Evolutionary conservation across 768 basidiomycete genomes (phyloP).

Genomic region (Tulasnella calospora): DNA sequence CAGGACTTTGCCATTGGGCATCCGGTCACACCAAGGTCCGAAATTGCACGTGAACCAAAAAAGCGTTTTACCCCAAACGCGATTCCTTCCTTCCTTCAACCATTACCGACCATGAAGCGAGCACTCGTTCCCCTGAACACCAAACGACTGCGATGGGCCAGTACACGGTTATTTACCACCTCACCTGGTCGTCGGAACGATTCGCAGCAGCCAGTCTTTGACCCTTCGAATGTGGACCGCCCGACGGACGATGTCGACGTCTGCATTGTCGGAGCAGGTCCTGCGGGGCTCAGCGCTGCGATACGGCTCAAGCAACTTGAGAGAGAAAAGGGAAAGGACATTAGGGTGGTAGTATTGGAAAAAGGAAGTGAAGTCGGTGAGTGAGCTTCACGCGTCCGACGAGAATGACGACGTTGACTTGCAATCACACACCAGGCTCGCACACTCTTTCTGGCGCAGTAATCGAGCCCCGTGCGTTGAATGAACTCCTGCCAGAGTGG

Average conservation of each 20-base stretch:
- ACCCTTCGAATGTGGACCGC: constrained; percentile 65
- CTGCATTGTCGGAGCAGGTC: constrained; percentile 93
- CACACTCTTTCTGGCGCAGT: constrained; percentile 96
- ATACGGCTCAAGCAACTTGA: constrained; percentile 93
- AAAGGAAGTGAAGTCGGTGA: constrained; percentile 89
- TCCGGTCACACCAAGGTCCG: neutral
- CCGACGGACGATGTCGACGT: constrained; percentile 92
- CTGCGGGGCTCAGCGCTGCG: constrained; percentile 92
- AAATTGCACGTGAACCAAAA: constrained; percentile 7
- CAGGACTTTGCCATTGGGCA: neutral
- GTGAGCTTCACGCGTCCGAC: constrained; percentile 34
- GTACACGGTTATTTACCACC: neutral
- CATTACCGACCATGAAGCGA: neutral
- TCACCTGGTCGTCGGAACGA: neutral
- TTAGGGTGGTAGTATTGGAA: constrained; percentile 90
- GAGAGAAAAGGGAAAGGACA: constrained; percentile 62
- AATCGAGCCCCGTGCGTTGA: constrained; percentile 83
- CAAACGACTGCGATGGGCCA: neutral
- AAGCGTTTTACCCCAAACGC: neutral
- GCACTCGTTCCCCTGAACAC: neutral
- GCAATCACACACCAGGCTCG: constrained; percentile 52
- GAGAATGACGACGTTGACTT: neutral
- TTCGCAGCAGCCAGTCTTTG: constrained; percentile 36
- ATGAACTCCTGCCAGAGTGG: constrained; percentile 90
- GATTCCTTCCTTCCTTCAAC: neutral